Evolutionary conservation across 2,329 filamentous ascomycete species (phyloP), one percentile per base, ranked within the genome.

Genomic region (Thelonectria olida): DNA sequence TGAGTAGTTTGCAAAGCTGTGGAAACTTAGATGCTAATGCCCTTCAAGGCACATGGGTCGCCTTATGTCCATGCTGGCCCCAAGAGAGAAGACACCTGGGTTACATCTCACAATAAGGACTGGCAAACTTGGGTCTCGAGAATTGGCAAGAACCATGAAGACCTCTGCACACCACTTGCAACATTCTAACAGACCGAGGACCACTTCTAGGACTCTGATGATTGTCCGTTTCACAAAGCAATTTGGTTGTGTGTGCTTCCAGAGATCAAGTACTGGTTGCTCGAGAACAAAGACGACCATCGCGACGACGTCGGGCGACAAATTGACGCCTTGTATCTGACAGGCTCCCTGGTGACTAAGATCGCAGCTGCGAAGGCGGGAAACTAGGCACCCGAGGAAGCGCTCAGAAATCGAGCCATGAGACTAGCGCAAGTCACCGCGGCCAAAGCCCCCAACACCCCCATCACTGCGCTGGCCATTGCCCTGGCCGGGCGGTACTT

Each of bases 161-260:
- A 13, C 1, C 31, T 27, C 7, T 5, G 15, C 17, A 61, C 61
- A 25, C 47, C 39, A 1, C 61, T 63, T 9, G 22, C 28, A 34
- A 57, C 61, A 7, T 63, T 63, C 23, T 63, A 63, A 20, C 49
- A 47, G 23, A 20, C 4, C 20, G 1, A 31, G 1, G 28, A 45
- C 6, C 10, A 9, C 7, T 63, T 63, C 19, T 57, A 48, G 57
- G 57, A 25, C 1, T 61, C 61, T 13, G 36, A 47, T n/a, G 48
- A 63, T 4, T n/a, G 61, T 63, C 7, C 61, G 42, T 2, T 41
- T 61, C 5, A 63, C 61, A 0, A 3, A 20, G 39, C 38, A 17
- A 1, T 63, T 63, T 31, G 61, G 61, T 31, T 63, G 61, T 22
- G 53, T 34, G 4, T 63, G 61, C 42, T n/a, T n/a, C 61, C 57